phyloP scores from a whole-genome alignment of 192 early-diverging fungal genomes.

The Cetraspora pellucida region DNA sequence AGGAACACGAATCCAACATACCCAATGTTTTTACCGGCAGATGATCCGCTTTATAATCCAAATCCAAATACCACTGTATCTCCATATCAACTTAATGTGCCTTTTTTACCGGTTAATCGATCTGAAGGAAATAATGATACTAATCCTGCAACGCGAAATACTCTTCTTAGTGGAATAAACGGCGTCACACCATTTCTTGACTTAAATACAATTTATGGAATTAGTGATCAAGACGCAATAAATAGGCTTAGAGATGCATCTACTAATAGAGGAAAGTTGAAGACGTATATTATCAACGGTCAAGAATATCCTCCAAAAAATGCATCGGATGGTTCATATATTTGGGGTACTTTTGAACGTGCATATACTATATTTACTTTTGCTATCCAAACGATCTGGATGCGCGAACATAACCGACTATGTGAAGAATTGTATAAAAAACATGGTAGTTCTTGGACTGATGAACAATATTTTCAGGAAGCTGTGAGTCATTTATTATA shows the following conservation, averaged over 20 bases:
- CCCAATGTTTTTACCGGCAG: no score
- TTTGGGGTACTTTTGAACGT: neutral
- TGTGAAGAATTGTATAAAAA: neutral
- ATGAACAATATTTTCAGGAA: conserved; percentile 13
- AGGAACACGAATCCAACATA: no score
- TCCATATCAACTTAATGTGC: no score
- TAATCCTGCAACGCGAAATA: neutral
- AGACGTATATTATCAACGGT: neutral
- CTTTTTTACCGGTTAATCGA: no score
- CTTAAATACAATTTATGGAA: neutral
- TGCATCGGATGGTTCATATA: neutral
- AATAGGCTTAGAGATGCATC: no score
- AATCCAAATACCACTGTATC: no score
- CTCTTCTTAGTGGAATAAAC: conserved; percentile 3
- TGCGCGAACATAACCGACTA: conserved; percentile 6
- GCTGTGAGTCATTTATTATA: neutral
- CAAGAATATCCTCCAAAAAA: neutral
- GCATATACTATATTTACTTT: neutral
- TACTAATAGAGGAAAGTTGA: neutral
- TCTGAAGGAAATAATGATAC: no score
- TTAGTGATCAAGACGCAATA: no score
- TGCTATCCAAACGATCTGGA: neutral
- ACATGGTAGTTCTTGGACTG: neutral
- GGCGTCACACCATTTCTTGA: neutral
- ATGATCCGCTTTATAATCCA: no score